Evolutionary conservation across 768 basidiomycete genomes (phyloP).

Genomic region (Leccinellum albellum): DNA sequence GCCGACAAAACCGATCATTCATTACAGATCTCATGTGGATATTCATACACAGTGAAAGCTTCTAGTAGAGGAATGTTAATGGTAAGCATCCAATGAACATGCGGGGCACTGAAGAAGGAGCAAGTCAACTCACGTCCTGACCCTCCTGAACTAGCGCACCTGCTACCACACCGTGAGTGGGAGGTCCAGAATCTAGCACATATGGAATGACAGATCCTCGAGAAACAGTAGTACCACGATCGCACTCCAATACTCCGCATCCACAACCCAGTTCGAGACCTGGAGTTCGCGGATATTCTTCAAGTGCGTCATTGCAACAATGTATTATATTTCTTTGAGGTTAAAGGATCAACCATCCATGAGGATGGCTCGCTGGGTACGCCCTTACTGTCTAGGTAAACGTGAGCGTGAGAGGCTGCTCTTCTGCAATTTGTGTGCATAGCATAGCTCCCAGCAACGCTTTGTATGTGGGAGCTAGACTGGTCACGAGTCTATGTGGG

Average conservation of each 20-base stretch:
- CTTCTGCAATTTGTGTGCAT: no score
- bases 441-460: no score
- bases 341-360: background rate
- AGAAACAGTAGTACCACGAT: conserved; percentile 14
- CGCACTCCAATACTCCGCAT: conserved; percentile 11
- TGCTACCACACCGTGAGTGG: background rate
- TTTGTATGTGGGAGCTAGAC: no score
- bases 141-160: no score
- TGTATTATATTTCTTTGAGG: background rate
- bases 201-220: conserved; percentile 11
- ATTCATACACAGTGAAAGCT: no score
- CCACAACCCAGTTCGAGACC: conserved; percentile 9
- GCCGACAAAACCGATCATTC: background rate
- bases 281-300: conserved; percentile 11
- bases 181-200: background rate
- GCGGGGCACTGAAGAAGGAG: no score
- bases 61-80: background rate
- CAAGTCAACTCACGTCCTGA: no score
- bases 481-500: no score
- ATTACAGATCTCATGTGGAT: background rate
- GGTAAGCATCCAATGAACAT: no score
- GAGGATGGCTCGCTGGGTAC: conserved; percentile 1
- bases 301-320: conserved; percentile 12
- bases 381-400: no score
- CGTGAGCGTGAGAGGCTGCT: no score